Evolutionary conservation across 2,329 filamentous ascomycete genomes (phyloP).

Genomic region (Fusarium devonianum): DNA sequence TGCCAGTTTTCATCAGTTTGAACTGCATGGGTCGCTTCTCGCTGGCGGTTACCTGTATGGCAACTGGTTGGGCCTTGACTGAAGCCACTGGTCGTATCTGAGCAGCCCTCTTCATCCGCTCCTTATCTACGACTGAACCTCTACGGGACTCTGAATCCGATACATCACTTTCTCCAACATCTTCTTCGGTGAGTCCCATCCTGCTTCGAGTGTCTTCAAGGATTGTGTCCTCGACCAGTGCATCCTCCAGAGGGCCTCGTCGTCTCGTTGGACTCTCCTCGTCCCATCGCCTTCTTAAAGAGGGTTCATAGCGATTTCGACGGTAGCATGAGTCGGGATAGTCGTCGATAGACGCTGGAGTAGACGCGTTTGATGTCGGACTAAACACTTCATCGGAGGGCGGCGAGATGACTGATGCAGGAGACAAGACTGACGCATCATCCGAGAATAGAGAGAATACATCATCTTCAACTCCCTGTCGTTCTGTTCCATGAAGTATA

Average conservation of each 20-base stretch:
- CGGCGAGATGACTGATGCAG: conserved; percentile 17
- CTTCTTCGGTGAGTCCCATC: background rate
- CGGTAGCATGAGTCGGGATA: background rate
- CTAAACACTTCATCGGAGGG: conserved; percentile 16
- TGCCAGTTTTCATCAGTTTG: no score
- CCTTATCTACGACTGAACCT: no score
- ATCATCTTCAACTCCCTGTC: background rate
- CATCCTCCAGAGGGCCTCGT: background rate
- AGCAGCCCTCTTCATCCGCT: no score
- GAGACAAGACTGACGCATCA: background rate
- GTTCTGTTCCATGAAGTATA: no score
- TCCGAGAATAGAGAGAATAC: background rate
- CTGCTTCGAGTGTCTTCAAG: background rate
- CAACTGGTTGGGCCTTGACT: no score
- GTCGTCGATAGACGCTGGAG: conserved; percentile 8
- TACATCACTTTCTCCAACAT: background rate
- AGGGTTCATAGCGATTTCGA: background rate
- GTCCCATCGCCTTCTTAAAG: background rate
- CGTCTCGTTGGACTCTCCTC: conserved; percentile 12
- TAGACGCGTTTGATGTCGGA: conserved; percentile 1
- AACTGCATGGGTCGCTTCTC: background rate
- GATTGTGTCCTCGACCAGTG: background rate
- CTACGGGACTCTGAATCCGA: no score
- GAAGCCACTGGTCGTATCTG: no score
- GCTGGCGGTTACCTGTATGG: no score